Base-by-base conservation (phyloP, 2,329 filamentous ascomycete genomes). In the Tolypocladium pustulatum region DNA sequence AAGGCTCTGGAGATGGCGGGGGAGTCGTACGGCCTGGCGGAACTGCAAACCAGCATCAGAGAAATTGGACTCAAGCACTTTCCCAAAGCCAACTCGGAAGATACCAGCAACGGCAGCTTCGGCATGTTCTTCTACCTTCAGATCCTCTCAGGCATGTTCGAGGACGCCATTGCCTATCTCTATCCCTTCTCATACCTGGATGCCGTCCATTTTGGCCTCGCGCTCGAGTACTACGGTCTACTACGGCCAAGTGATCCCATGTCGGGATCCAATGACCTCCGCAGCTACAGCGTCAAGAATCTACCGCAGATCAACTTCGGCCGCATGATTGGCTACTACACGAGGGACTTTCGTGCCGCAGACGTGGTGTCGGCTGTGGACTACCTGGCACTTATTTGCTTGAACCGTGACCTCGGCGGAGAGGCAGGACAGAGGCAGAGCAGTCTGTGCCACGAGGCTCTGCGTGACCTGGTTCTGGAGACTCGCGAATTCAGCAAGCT, bases 51-150 rank as follows among this genome's bases (percentile, higher is more conserved):
- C 9, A 91, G 89, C 62, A 89, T 99, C 62, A 81, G 83, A 59
- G 91, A 97, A 65, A 96, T 99, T 68, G 93, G 93, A 13, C 85
- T 90, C 65, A 88, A 92, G 68, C 91, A 96, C 73, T 99, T 97
- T 74, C 84, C 88, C 66, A 92, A 93, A 72, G 86, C 85, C 57
- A 83, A 85, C 56, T 79, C 83, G n/a, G 91, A 95, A 60, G 89
- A 90, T 62, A 76, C 73, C 37, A 87, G 86, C 63, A 86, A 85
- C 61, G 89, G 88, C 64, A 87, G 86, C 62, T 94, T 91, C 65
- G 91, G 89, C 68, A 92, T 93, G 69, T 96, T 88, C 75, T 97
- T 99, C 76, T 91, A 95, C 73, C 83, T 99, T 64, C 91, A 96
- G 71, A 83, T 96, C 49, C 78, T 97, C 56, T 87, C 89, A 36